phyloP scores from a whole-genome alignment of 176 grass and related monocot species.

The Phyllostachys edulis region DNA sequence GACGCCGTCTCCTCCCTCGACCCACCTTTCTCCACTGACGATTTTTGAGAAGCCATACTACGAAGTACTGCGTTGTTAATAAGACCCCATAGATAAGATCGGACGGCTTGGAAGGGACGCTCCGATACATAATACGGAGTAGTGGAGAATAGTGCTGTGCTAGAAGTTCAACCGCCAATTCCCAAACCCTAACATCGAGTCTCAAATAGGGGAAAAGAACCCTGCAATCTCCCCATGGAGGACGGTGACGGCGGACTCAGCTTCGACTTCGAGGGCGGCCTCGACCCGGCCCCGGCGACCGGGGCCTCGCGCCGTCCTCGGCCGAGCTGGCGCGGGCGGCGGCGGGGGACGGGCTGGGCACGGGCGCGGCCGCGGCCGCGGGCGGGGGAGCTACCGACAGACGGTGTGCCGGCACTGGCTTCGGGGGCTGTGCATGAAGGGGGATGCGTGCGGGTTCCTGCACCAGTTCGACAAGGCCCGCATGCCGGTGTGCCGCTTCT shows the following conservation, averaged over 20 bases:
- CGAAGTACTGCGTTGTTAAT: too few relatives aligned
- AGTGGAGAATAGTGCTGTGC: too few relatives aligned
- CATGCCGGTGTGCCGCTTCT: constrained; percentile 99
- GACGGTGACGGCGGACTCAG: constrained; percentile 78
- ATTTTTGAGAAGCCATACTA: too few relatives aligned
- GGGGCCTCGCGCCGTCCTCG: constrained; percentile 24
- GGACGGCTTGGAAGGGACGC: too few relatives aligned
- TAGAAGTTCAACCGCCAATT: not conserved
- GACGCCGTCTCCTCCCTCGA: too few relatives aligned
- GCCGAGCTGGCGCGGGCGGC: constrained; percentile 11
- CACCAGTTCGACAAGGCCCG: constrained; percentile 99
- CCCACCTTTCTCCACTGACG: too few relatives aligned
- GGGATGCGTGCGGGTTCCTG: constrained; percentile 88
- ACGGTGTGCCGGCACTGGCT: constrained; percentile 99
- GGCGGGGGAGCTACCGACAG: constrained; percentile 85
- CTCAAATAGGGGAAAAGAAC: not conserved
- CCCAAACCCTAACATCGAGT: not conserved
- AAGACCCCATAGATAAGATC: too few relatives aligned
- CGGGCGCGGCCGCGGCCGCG: constrained; percentile 41
- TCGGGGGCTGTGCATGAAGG: constrained; percentile 95
- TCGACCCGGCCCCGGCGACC: constrained; percentile 41
- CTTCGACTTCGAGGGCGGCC: constrained; percentile 94
- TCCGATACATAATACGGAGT: too few relatives aligned
- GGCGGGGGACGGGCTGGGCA: constrained; percentile 8
- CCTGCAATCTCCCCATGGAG: constrained; percentile 52